These are phyloP conservation scores for Aaosphaeria pasadenensis DNA, from an alignment of 2,329 filamentous ascomycete species.

Conservation along the genomic window DNA sequence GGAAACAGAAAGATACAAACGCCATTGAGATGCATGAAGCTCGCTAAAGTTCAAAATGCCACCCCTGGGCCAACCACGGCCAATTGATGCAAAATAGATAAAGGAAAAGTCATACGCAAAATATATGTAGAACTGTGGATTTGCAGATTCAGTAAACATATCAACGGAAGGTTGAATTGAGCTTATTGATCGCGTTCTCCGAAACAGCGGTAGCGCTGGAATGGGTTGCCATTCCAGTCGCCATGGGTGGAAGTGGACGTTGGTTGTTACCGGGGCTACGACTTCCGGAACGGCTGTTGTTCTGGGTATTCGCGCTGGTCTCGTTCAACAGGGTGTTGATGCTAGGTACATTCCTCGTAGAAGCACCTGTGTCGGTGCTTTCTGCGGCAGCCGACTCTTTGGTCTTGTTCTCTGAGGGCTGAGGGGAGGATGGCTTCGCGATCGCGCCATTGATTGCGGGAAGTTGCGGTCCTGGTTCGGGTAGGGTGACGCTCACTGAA, in stretches of 20 bases:
- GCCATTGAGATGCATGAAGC: background rate
- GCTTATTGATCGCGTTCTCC: background rate
- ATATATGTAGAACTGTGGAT: background rate
- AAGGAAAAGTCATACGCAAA: too few species aligned
- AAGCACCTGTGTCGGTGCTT: slow-evolving; percentile 20
- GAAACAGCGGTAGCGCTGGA: background rate
- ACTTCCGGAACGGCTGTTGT: slow-evolving; percentile 26
- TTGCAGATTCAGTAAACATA: too few species aligned
- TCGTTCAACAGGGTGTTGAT: slow-evolving; percentile 36
- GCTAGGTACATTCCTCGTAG: slow-evolving; percentile 49
- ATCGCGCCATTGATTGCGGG: slow-evolving; percentile 31
- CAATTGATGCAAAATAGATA: too few species aligned
- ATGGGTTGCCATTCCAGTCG: background rate
- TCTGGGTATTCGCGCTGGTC: background rate
- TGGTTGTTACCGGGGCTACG: slow-evolving; percentile 20
- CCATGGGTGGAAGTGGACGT: slow-evolving; percentile 2
- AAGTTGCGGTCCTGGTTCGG: slow-evolving; percentile 34
- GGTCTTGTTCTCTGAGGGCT: slow-evolving; percentile 41
- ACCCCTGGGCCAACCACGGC: background rate
- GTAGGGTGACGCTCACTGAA: slow-evolving; percentile 14
- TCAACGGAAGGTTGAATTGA: slow-evolving; percentile 1
- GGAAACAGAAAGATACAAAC: background rate
- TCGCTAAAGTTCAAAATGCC: background rate
- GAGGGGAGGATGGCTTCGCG: slow-evolving; percentile 28
- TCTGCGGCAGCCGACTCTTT: slow-evolving; percentile 31